Evolutionary conservation across 805 yeast species (phyloP), one percentile per base, ranked within the genome.

Genomic region (Pichia exigua): DNA sequence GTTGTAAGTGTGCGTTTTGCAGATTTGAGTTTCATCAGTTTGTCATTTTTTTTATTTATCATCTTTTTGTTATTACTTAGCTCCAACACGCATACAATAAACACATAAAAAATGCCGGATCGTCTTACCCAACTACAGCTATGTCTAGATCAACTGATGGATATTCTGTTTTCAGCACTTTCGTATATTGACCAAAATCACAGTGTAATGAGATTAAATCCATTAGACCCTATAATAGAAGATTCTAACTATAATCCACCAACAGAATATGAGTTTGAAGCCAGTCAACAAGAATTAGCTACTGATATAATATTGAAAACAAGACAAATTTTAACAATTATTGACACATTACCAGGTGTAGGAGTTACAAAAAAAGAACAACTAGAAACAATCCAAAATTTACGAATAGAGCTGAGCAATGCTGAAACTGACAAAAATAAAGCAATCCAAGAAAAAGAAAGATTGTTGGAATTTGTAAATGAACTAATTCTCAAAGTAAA

Each of bases 261-360:
- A 2, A 55, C 72, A 0, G 67, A 64, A 32, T 54, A 57, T 32
- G 72, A 66, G 27, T 67, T 68, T 51, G 61, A 63, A 44, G 66
- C 73, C 54, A 85, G 83, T 27, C 75, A 82, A 45, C 81, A 79
- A 58, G 98, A 94, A 63, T 73, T 94, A 10, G 79, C 96, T 2
- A 80, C 87, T 0, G 99, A 92, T 63, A 77, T 92, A 10, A 87
- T 91, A 26, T 68, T 89, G 52, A 91, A 91, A 62, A 80, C 95
- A 6, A 78, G 95, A 59, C 98, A 94, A 65, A 86, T 92, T 17
- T 78, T 87, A 41, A 82, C 87, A 61, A 77, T 92, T 27, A 90
- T 92, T 41, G 95, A 87, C 62, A 81, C 95, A 2, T 71, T 92
- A 43, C 99, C 99, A 0, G 98, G 97, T 13, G 87, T 89, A 2